Percentiles rank a stretch among this genome's conserved stretches.
Conservation (phyloP, 768 basidiomycete species). For the Erythrobasidium yunnanense region DNA sequence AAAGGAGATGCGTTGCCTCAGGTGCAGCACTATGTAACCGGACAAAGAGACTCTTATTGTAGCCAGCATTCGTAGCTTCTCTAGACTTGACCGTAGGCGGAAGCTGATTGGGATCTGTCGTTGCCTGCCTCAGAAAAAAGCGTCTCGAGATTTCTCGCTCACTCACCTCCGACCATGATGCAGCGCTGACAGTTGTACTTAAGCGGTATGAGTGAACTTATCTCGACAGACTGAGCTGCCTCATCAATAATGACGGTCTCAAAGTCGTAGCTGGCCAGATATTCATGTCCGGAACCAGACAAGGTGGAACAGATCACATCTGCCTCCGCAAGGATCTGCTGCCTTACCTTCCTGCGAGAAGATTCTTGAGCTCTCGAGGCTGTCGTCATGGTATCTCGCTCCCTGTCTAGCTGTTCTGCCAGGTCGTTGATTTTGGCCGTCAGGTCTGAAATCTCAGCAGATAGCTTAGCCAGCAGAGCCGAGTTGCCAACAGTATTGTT, state of each 20-base stretch:
- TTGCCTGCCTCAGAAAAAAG: too few species aligned
- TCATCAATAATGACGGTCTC: constrained; percentile 97
- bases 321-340: constrained; percentile 69
- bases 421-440: constrained; percentile 51
- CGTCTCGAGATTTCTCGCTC: background rate
- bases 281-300: constrained; percentile 84
- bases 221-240: constrained; percentile 90
- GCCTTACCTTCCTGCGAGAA: constrained; percentile 58
- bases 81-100: constrained; percentile 77
- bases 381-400: constrained; percentile 73
- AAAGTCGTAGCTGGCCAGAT: constrained; percentile 69
- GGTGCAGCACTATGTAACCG: constrained; percentile 68
- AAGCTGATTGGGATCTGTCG: constrained; percentile 59
- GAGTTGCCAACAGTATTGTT: constrained; percentile 51
- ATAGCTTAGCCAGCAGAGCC: constrained; percentile 50
- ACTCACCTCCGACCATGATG: constrained; percentile 78
- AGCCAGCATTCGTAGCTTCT: constrained; percentile 54
- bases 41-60: constrained; percentile 80
- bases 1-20: constrained; percentile 79
- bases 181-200: constrained; percentile 73
- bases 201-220: constrained; percentile 86
- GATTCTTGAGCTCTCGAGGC: constrained; percentile 72
- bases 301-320: constrained; percentile 90
- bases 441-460: constrained; percentile 52
- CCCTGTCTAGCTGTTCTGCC: constrained; percentile 59